Evolutionary conservation across 345 rosid genomes (phyloP), one percentile per base, ranked within the genome.

Genomic region (Anastatica hierochuntica): DNA sequence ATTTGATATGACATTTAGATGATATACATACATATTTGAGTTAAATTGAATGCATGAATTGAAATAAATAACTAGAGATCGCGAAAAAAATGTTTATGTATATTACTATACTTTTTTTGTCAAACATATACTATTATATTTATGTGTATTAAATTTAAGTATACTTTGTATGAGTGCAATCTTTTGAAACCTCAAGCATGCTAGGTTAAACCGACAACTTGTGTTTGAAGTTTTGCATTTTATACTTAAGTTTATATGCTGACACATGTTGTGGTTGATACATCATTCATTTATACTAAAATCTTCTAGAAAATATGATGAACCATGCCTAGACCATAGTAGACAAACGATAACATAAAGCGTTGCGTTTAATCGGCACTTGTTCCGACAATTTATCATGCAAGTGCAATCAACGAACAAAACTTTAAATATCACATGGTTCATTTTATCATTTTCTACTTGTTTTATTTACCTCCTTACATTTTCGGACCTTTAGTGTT

Each of bases 371-470:
- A 9, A 21, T 15, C 20, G 16, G 2, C 17, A 64, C 21, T 12
- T 31, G 29, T n/a, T 26, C 56, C 55, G 49, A 54, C 56, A 46
- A 9, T 31, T 8, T 15, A 12, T 8, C 1, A 60, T 61, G 36
- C 23, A 20, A 54, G 43, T 20, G 38, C 43, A 55, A 17, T 49
- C 38, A 31, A 35, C 56, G 52, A 56, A 48, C 49, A 56, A 42
- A 2, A 12, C 17, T 33, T 34, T 26, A 13, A 30, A 21, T 29
- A 29, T 65, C 70, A 52, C 71, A 59, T 66, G 66, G 60, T 31
- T 44, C 29, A 13, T 45, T 66, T 51, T 38, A 66, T 52, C 43
- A 0, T 30, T 53, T 52, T 59, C 56, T 17, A 6, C 23, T 59
- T 66, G 71, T 66, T 52, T 66, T 37, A 2, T 44, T 44, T 36